phyloP scores from a whole-genome alignment of 169 alveolate species.

The Amoebophrya sp. region DNA sequence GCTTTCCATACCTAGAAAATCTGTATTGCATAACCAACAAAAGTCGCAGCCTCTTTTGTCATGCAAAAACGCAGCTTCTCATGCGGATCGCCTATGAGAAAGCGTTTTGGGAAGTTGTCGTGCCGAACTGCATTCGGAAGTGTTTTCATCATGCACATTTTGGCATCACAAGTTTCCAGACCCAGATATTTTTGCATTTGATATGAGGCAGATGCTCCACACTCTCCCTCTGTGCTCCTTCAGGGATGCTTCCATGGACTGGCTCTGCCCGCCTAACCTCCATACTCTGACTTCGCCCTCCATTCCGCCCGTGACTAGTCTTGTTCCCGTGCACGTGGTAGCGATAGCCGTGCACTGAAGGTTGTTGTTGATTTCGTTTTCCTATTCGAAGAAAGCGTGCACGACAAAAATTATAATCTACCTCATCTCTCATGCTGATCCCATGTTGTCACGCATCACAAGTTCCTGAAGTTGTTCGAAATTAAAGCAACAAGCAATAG shows the following conservation, averaged over 20 bases:
- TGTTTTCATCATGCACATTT: no score
- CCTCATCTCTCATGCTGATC: not conserved
- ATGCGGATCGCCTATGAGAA: no score
- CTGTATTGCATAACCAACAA: no score
- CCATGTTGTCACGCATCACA: not conserved
- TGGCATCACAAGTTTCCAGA: no score
- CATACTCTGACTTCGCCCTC: conserved; percentile 87
- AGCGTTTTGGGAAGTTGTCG: no score
- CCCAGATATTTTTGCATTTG: no score
- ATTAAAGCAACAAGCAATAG: no score
- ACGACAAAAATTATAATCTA: not conserved
- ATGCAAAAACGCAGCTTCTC: no score
- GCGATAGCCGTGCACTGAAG: not conserved
- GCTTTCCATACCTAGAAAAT: no score
- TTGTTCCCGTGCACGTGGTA: conserved; percentile 36
- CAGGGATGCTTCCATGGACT: conserved; percentile 73
- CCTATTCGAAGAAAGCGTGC: no score
- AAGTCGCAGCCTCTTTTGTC: no score
- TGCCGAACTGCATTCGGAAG: no score
- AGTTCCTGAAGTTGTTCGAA: not conserved
- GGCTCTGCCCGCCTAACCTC: conserved; percentile 70
- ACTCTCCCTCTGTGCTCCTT: conserved; percentile 80
- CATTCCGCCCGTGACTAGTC: conserved; percentile 65
- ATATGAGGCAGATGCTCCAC: conserved; percentile 60
- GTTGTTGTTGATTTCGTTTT: not conserved